Evolutionary conservation across 2,329 filamentous ascomycete species (phyloP).

Genomic region (Aspergillus costaricaensis): DNA sequence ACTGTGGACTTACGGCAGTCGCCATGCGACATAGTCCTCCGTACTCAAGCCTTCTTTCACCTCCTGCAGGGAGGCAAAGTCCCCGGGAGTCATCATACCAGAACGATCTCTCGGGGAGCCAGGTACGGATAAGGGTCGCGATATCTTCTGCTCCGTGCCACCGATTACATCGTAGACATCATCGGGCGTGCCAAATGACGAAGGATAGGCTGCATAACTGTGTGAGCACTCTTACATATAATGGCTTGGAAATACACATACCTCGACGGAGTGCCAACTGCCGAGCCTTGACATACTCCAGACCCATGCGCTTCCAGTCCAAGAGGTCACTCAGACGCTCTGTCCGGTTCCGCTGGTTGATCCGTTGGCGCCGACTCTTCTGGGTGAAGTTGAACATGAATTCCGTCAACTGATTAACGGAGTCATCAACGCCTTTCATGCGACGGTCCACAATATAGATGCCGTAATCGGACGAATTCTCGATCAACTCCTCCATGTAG

Average conservation of each 20-base stretch:
- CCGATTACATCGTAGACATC: slow-evolving; percentile 90
- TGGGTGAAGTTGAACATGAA: slow-evolving; percentile 92
- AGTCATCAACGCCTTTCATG: slow-evolving; percentile 94
- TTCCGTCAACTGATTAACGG: slow-evolving; percentile 88
- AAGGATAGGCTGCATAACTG: slow-evolving; percentile 69
- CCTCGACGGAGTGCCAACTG: slow-evolving; percentile 82
- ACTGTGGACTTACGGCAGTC: slow-evolving; percentile 76
- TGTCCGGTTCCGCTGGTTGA: slow-evolving; percentile 97
- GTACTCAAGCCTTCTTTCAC: slow-evolving; percentile 89
- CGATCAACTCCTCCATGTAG: slow-evolving; percentile 99
- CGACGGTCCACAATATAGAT: slow-evolving; percentile 98
- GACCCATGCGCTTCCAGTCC: slow-evolving; percentile 99
- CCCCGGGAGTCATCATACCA: slow-evolving; percentile 98
- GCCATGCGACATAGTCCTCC: slow-evolving; percentile 98
- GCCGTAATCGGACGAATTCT: slow-evolving; percentile 96
- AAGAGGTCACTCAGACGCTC: slow-evolving; percentile 92
- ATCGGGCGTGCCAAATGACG: slow-evolving; percentile 74
- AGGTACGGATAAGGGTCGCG: slow-evolving; percentile 87
- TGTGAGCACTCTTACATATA: slow-evolving; percentile 17
- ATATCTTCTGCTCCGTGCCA: slow-evolving; percentile 91
- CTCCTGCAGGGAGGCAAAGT: slow-evolving; percentile 95
- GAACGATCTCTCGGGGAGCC: slow-evolving; percentile 87
- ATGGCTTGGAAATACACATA: slow-evolving; percentile 22
- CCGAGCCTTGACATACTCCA: slow-evolving; percentile 98
- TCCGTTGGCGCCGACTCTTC: slow-evolving; percentile 93